Evolutionary conservation across 495 filamentous ascomycete species (phyloP), one percentile per base, ranked within the genome.

Genomic region (Penicillium lividum): DNA sequence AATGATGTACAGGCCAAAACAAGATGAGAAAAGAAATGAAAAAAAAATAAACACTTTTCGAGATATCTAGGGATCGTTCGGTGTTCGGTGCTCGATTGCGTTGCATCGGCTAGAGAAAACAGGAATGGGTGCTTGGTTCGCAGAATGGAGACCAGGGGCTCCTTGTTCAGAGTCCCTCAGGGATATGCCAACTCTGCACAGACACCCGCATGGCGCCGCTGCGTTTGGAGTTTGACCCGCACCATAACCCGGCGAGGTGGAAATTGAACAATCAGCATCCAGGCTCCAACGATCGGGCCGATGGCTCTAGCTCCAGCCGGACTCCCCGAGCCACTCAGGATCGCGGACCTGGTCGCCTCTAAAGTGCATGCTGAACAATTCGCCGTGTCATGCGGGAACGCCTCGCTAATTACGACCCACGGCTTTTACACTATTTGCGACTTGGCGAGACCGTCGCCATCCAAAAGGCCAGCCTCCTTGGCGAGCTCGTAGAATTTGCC

Each of bases 401-500:
- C 45, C 34, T 22, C 54, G 57, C 54, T 59, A 46, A 62, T 60
- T 62, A 56, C 51, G 28, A 46, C 48, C 30, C 52, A 58, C 60
- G 54, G 61, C 49, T 40, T 46, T 61, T 58, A 54, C 36, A 54
- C 59, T 58, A 56, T 54, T 68, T 66, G 60, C 54, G 53, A 54
- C 30, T 52, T 63, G 51, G 58, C 68, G 49, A 68, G 60, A 42
- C 72, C 72, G 38, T 81, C 75, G 58, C 69, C 71, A 36, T 84
- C 80, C n/a, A 84, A 70, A 56, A 84, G 65, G 49, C 78, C 80
- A 4, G 82, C 74, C 65, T 84, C 82, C 57, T 80, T 81, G 53
- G 83, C 82, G 13, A 84, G 77, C 43, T 84, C 76, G 65, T 81
- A 83, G 62, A 84, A 84, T 48, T 77, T 73, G 16, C 82, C 82